These are phyloP conservation scores for Sclerotinia trifoliorum DNA, from an alignment of 2,329 filamentous ascomycete species.

Conservation along the genomic window DNA sequence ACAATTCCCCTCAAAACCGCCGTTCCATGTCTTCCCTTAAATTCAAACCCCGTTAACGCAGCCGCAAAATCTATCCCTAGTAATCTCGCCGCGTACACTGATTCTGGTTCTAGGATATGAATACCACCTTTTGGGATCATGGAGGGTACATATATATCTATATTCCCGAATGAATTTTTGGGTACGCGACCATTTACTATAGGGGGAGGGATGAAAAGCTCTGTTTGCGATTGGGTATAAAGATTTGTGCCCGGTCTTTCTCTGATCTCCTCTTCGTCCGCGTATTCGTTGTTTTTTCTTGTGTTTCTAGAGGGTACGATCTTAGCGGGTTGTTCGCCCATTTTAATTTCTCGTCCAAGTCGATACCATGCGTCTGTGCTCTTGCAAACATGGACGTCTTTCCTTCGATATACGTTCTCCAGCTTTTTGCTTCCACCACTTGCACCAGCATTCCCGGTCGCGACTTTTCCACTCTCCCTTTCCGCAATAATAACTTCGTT, in stretches of 20 bases:
- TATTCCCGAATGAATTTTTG: slow-evolving; percentile 90
- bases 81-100: slow-evolving; percentile 69
- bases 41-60: slow-evolving; percentile 86
- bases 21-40: slow-evolving; percentile 81
- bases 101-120: slow-evolving; percentile 65
- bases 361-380: slow-evolving; percentile 91
- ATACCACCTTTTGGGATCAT: slow-evolving; percentile 85
- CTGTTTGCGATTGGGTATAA: slow-evolving; percentile 64
- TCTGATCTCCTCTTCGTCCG: slow-evolving; percentile 44
- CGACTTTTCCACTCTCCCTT: slow-evolving; percentile 73
- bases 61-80: slow-evolving; percentile 83
- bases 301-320: slow-evolving; percentile 54
- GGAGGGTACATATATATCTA: slow-evolving; percentile 86
- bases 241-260: slow-evolving; percentile 55
- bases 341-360: slow-evolving; percentile 74
- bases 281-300: slow-evolving; percentile 43
- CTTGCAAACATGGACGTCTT: slow-evolving; percentile 74
- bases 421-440: slow-evolving; percentile 44
- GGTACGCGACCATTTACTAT: slow-evolving; percentile 75
- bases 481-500: slow-evolving; percentile 76
- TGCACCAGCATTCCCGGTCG: slow-evolving; percentile 57
- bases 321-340: slow-evolving; percentile 79
- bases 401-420: slow-evolving; percentile 78
- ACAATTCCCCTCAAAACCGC: slow-evolving; percentile 78
- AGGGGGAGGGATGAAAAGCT: slow-evolving; percentile 71